Conservation (phyloP, 441 rosid species). For the Mallotus japonicus region DNA sequence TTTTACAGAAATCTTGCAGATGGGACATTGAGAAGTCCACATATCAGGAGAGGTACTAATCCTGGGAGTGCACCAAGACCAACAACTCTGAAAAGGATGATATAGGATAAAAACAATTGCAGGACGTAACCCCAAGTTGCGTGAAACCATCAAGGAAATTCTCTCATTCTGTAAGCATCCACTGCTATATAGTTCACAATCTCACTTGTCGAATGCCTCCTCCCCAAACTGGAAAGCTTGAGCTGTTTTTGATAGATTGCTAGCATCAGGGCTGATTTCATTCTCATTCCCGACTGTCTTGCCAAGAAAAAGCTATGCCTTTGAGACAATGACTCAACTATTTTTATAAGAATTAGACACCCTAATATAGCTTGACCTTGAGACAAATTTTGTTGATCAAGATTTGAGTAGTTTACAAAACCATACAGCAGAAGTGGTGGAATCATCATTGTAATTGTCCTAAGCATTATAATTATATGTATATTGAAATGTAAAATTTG, state of each 20-base stretch:
- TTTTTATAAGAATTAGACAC: slow-evolving; percentile 50
- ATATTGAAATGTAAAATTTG: slow-evolving; percentile 57
- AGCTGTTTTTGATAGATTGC: slow-evolving; percentile 77
- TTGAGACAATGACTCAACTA: slow-evolving; percentile 77
- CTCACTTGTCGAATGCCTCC: slow-evolving; percentile 79
- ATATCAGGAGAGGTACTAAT: slow-evolving; percentile 58
- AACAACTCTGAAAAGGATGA: slow-evolving; percentile 57
- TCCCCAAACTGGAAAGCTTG: slow-evolving; percentile 67
- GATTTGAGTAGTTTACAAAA: slow-evolving; percentile 65
- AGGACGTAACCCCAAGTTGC: slow-evolving; percentile 51
- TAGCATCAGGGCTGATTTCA: slow-evolving; percentile 87
- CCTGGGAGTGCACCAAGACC: slow-evolving; percentile 78
- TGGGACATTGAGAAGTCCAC: slow-evolving; percentile 71
- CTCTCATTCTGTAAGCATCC: slow-evolving; percentile 91
- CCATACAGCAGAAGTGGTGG: slow-evolving; percentile 71
- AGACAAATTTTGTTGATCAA: slow-evolving; percentile 40
- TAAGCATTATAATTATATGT: slow-evolving; percentile 47
- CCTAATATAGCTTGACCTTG: slow-evolving; percentile 59
- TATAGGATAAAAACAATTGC: slow-evolving; percentile 66
- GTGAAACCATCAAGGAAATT: slow-evolving; percentile 88
- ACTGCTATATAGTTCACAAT: slow-evolving; percentile 75
- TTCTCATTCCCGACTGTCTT: slow-evolving; percentile 81
- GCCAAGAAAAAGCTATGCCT: slow-evolving; percentile 69
- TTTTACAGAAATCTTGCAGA: slow-evolving; percentile 67
- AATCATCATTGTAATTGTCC: slow-evolving; percentile 48